Conservation (phyloP, 164 flowering plant species). For the Berberis thunbergii region DNA sequence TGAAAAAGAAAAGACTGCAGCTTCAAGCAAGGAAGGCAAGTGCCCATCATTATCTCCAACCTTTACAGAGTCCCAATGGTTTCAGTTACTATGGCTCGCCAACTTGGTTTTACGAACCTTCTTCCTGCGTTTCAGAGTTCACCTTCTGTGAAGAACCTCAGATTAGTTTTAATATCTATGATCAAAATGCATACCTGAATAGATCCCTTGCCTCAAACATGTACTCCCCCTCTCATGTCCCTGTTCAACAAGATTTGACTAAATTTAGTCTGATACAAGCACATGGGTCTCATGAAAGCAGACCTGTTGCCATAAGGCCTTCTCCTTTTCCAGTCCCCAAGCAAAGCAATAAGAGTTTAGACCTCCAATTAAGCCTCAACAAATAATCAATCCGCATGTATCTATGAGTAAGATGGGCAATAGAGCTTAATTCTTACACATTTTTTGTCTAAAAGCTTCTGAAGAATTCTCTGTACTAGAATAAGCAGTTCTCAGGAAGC, state of each 20-base stretch:
- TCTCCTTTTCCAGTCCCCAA: slow-evolving; percentile 24
- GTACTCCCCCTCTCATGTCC: slow-evolving; percentile 16
- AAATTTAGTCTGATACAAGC: slow-evolving; percentile 24
- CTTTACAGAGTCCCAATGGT: slow-evolving; percentile 23
- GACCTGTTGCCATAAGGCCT: slow-evolving; percentile 17
- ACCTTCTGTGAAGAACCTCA: slow-evolving; percentile 40
- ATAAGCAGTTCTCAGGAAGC: too few relatives aligned
- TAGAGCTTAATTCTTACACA: too few relatives aligned
- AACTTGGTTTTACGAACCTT: slow-evolving; percentile 37
- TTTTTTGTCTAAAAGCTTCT: too few relatives aligned
- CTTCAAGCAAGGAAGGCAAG: slow-evolving; percentile 74
- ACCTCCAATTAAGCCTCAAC: slow-evolving; percentile 42
- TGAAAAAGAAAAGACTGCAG: slow-evolving; percentile 76
- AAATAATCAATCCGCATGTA: slow-evolving; percentile 11
- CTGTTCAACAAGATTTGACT: slow-evolving; percentile 21
- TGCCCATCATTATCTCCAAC: slow-evolving; percentile 54
- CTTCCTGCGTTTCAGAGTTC: slow-evolving; percentile 24
- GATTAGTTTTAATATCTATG: slow-evolving; percentile 38
- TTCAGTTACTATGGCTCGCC: slow-evolving; percentile 17
- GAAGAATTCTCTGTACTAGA: too few relatives aligned
- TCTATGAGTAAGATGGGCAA: too few relatives aligned
- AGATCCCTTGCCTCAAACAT: slow-evolving; percentile 16
- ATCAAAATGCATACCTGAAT: slow-evolving; percentile 21
- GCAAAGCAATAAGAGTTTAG: slow-evolving; percentile 30
- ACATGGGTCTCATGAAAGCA: slow-evolving; percentile 17